Conservation (phyloP, 768 basidiomycete species). For the Termitomyces sp. region DNA sequence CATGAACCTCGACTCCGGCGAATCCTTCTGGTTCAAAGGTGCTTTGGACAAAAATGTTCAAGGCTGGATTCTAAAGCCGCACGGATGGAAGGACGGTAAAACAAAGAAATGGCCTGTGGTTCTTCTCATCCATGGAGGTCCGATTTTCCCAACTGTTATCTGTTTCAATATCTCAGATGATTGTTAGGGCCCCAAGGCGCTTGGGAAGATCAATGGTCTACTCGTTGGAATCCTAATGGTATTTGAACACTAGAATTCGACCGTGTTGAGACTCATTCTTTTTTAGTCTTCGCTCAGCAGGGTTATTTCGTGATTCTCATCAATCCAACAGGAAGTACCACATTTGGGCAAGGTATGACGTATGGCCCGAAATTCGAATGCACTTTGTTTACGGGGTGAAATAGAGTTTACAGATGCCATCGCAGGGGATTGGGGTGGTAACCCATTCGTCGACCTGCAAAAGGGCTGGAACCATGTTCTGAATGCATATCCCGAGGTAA, state of each 20-base stretch:
- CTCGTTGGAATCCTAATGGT: constrained; percentile 90
- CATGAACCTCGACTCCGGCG: constrained; percentile 59
- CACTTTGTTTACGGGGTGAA: background rate
- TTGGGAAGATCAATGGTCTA: constrained; percentile 92
- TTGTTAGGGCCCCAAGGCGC: constrained; percentile 66
- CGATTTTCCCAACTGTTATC: constrained; percentile 6
- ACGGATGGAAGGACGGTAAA: constrained; percentile 64
- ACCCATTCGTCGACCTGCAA: constrained; percentile 75
- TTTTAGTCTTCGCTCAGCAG: constrained; percentile 72
- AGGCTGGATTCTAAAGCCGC: constrained; percentile 82
- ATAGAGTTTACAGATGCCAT: constrained; percentile 81
- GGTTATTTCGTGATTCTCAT: constrained; percentile 87
- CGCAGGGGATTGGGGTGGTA: constrained; percentile 80
- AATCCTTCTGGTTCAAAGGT: constrained; percentile 90
- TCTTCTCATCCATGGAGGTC: constrained; percentile 79
- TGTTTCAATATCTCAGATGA: background rate
- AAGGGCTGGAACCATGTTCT: constrained; percentile 73
- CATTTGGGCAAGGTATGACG: constrained; percentile 79
- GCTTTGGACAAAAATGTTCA: constrained; percentile 74
- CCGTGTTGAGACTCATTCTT: background rate
- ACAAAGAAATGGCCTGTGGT: constrained; percentile 77
- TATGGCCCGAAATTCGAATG: background rate
- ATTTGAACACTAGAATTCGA: background rate
- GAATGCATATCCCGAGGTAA: constrained; percentile 66
- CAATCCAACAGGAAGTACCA: constrained; percentile 93